These are phyloP conservation scores for Arctium lappa DNA, from an alignment of 129 eudicot species.

Conservation along the genomic window DNA sequence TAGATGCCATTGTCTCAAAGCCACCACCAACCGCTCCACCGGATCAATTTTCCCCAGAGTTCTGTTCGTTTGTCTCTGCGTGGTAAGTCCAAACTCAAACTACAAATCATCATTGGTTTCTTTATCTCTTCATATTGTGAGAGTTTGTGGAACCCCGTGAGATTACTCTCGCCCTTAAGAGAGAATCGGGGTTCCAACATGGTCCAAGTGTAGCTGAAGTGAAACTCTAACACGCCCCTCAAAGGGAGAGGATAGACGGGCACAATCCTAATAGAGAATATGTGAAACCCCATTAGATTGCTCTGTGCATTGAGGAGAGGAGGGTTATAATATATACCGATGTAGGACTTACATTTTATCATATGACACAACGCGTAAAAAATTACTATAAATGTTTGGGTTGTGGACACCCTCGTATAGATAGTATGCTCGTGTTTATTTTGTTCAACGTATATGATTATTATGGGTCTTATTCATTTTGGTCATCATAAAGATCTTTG, in stretches of 20 bases:
- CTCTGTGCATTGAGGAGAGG: background rate
- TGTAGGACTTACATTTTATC: background rate
- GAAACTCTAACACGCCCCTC: background rate
- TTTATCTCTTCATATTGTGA: background rate
- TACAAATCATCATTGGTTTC: background rate
- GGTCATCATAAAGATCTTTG: background rate
- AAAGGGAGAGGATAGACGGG: background rate
- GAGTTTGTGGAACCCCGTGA: background rate
- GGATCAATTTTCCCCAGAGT: slow-evolving; percentile 98
- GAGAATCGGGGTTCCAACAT: background rate
- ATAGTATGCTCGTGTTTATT: background rate
- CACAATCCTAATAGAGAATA: background rate
- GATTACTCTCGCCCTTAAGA: background rate
- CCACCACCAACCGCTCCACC: slow-evolving; percentile 94
- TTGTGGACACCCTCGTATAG: too few relatives aligned
- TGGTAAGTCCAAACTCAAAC: slow-evolving; percentile 47
- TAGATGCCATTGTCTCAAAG: slow-evolving; percentile 82
- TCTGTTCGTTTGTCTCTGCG: slow-evolving; percentile 86
- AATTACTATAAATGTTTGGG: too few relatives aligned
- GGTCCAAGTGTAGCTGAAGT: background rate
- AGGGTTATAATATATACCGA: background rate
- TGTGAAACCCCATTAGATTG: background rate
- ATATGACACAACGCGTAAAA: too few relatives aligned
- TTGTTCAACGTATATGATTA: background rate
- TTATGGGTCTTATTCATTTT: background rate